Base-by-base conservation (phyloP, 2,329 filamentous ascomycete species). In the Colletotrichum sp. region DNA sequence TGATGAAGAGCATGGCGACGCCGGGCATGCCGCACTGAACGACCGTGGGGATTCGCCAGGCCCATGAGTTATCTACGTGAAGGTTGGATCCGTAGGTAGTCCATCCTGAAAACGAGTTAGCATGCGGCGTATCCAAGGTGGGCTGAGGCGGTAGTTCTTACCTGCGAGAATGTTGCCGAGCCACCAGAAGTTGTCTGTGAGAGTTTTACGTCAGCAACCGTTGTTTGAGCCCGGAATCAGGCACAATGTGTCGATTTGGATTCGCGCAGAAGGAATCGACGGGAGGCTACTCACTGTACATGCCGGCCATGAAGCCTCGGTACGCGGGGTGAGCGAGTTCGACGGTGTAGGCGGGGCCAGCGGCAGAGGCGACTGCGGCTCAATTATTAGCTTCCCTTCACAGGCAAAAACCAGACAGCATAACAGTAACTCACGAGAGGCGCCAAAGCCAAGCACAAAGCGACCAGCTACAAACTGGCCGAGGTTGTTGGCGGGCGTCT, bases 301-400 rank as follows among this genome's bases (percentile, higher is more conserved):
- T 88, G 66, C 91, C 92, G 7, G 91, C 92, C 75, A 77, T 77
- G 52, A 76, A 70, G 26, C 91, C 92, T 78, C 92, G 87, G 82
- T 91, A 92, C 3, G 89, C 88, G 1, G 92, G 92, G 79, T 93
- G 92, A 0, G 91, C 88, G 55, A 93, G 87, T 80, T 94, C 92
- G 59, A 91, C 90, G 5, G 90, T 89, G 80, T 93, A 93, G 7
- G 91, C 89, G 0, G 92, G 92, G 1, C 89, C 92, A 5, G 91
- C 91, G 10, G 90, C 89, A 3, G 89, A 89, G 4, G 90, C 89
- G 69, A 93, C 73, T 76, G 65, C 8, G n/a, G 0, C 24, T 9
- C 18, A 28, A n/a, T n/a, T 18, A 9, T 52, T 26, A 59, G 55
- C 26, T 21, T 21, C 44, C n/a, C 44, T 52, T 13, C 44, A 49